phyloP scores from a whole-genome alignment of 768 basidiomycete genomes.

The Gloeophyllum trabeum region DNA sequence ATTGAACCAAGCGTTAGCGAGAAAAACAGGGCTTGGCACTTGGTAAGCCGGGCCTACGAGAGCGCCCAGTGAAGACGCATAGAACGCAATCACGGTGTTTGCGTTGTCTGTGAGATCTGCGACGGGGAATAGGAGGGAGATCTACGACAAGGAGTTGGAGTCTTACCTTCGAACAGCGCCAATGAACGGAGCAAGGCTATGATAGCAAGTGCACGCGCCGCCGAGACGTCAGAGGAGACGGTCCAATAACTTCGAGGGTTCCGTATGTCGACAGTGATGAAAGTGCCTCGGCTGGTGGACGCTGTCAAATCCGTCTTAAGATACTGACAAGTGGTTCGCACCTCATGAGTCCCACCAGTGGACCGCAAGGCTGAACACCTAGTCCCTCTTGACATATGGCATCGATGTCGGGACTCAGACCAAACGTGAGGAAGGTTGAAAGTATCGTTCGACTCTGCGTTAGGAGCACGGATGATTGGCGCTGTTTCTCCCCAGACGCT shows the following conservation, averaged over 20 bases:
- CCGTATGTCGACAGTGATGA: no score
- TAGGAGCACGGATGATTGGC: constrained; percentile 34
- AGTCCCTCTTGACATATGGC: constrained; percentile 50
- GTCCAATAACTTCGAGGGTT: constrained; percentile 56
- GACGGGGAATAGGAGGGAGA: constrained; percentile 1
- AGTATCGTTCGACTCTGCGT: constrained; percentile 49
- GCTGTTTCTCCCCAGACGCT: constrained; percentile 12
- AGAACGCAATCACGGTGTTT: constrained; percentile 71
- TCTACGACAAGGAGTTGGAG: no score
- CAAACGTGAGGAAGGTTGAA: constrained; percentile 55
- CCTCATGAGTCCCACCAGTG: constrained; percentile 38
- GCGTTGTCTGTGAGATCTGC: constrained; percentile 60
- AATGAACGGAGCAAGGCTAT: constrained; percentile 58
- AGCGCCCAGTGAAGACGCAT: constrained; percentile 57
- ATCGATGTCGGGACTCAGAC: constrained; percentile 62
- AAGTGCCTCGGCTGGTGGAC: no score
- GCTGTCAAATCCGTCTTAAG: no score
- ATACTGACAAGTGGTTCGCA: no score
- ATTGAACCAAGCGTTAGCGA: constrained; percentile 72
- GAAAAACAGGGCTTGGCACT: constrained; percentile 57
- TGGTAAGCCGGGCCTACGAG: constrained; percentile 50
- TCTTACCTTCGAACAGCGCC: constrained; percentile 60
- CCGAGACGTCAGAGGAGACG: constrained; percentile 61
- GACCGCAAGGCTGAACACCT: constrained; percentile 27
- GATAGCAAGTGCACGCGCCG: constrained; percentile 57